phyloP scores from a whole-genome alignment of 306 rosid genomes.

The Parietaria judaica region DNA sequence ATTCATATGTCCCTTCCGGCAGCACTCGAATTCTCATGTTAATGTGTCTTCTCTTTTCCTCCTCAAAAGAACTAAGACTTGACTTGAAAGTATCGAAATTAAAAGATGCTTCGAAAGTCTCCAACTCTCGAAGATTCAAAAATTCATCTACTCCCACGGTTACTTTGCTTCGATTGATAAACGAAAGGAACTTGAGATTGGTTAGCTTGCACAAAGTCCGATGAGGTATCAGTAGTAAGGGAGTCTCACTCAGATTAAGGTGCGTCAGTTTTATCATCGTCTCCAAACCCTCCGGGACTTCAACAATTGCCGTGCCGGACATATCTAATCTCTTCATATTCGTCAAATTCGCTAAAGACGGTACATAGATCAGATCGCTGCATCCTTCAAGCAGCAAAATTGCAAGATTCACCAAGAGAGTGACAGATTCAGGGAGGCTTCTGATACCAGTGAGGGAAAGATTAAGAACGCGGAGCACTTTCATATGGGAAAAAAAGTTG shows the following conservation, averaged over 20 bases:
- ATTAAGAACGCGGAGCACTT: not conserved
- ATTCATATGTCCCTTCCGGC: no score
- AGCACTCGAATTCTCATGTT: no score
- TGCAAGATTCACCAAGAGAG: slow-evolving; percentile 6
- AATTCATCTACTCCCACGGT: not conserved
- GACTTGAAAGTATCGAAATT: not conserved
- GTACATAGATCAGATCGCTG: not conserved
- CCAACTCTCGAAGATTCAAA: not conserved
- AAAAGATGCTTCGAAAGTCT: not conserved
- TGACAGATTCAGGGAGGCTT: not conserved
- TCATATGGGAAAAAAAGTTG: not conserved
- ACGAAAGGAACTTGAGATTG: not conserved
- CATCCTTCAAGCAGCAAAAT: slow-evolving; percentile 4
- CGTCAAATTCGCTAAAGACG: slow-evolving; percentile 3
- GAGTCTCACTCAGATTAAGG: not conserved
- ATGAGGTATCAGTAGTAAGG: not conserved
- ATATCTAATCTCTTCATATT: slow-evolving; percentile 4
- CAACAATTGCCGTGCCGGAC: not conserved
- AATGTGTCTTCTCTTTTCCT: not conserved
- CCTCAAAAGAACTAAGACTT: not conserved
- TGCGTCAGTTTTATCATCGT: slow-evolving; percentile 7
- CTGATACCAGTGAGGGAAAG: not conserved
- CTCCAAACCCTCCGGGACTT: slow-evolving; percentile 8
- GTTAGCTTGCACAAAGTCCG: not conserved
- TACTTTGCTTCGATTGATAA: not conserved